phyloP scores from a whole-genome alignment of 495 filamentous ascomycete species.

The Daldinia bambusicola region DNA sequence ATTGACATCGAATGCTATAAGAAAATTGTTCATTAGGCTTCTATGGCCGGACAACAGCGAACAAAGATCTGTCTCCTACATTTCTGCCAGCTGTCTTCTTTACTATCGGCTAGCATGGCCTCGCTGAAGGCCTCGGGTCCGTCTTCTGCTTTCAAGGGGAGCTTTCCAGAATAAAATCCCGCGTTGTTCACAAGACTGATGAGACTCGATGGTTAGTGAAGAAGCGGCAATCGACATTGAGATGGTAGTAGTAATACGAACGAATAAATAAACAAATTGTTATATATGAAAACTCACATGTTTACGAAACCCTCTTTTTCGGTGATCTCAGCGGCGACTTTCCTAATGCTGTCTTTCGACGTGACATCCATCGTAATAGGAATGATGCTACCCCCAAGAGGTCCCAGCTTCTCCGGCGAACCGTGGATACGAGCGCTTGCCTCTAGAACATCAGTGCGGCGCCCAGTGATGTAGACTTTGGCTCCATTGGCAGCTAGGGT shows the following conservation, averaged over 20 bases:
- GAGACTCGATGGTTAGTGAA: constrained; percentile 43
- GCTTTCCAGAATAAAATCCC: constrained; percentile 66
- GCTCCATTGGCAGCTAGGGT: constrained; percentile 82
- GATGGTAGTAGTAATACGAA: background rate
- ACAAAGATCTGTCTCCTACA: constrained; percentile 59
- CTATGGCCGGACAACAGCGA: too few relatives aligned
- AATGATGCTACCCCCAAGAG: constrained; percentile 53
- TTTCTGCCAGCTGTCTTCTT: constrained; percentile 64
- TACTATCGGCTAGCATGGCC: constrained; percentile 53
- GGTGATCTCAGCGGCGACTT: constrained; percentile 69
- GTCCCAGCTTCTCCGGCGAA: constrained; percentile 47
- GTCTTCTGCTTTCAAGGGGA: constrained; percentile 20
- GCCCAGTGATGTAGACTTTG: constrained; percentile 84
- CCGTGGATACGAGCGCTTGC: constrained; percentile 57
- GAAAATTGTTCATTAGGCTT: too few relatives aligned
- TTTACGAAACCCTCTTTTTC: constrained; percentile 73
- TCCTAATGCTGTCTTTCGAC: constrained; percentile 74
- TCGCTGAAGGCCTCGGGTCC: constrained; percentile 42
- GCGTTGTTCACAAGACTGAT: constrained; percentile 82
- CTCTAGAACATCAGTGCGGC: constrained; percentile 67
- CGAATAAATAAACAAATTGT: too few relatives aligned
- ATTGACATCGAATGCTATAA: constrained; percentile 74
- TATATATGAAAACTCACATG: constrained; percentile 61
- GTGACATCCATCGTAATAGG: constrained; percentile 78
- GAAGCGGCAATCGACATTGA: constrained; percentile 47